A percentile compares a stretch with the other conserved stretches of the same genome.
Conservation (phyloP, 2,329 filamentous ascomycete genomes). For the Camillea tinctor region DNA sequence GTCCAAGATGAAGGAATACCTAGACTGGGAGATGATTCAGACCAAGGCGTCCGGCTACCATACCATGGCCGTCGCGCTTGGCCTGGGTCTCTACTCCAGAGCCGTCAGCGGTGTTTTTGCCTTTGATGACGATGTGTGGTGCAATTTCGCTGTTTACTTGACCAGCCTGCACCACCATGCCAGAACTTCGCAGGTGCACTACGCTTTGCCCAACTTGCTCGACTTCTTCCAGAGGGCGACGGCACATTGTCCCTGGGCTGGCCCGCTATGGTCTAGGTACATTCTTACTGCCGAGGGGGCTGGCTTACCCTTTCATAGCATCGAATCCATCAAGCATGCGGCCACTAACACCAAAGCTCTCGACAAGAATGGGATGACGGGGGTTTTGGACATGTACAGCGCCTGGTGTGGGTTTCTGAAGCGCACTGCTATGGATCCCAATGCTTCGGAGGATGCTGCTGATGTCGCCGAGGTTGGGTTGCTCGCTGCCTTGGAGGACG, state of each 20-base stretch:
- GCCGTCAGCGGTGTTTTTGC: conserved; percentile 70
- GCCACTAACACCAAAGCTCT: conserved; percentile 84
- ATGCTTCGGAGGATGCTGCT: conserved; percentile 75
- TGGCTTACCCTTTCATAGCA: conserved; percentile 71
- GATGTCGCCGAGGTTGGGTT: conserved; percentile 91
- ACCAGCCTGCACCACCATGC: conserved; percentile 48
- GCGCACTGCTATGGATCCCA: conserved; percentile 73
- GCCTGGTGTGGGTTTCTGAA: conserved; percentile 95
- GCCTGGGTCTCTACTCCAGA: conserved; percentile 71
- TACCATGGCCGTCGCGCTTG: conserved; percentile 49
- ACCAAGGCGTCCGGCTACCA: conserved; percentile 51
- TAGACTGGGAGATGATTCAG: conserved; percentile 78
- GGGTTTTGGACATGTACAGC: conserved; percentile 85
- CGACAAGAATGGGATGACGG: conserved; percentile 81
- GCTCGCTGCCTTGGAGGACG: conserved; percentile 79
- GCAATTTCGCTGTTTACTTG: conserved; percentile 77
- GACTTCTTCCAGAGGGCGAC: conserved; percentile 79
- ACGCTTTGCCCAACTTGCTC: conserved; percentile 51
- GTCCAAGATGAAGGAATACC: conserved; percentile 61
- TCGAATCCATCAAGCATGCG: conserved; percentile 87
- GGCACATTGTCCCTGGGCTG: conserved; percentile 90
- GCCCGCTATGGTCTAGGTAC: conserved; percentile 85
- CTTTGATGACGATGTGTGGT: conserved; percentile 74
- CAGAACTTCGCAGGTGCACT: conserved; percentile 37
- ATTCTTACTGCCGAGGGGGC: conserved; percentile 82